phyloP scores from a whole-genome alignment of 257 asterid genomes.

The Ophiorrhiza pumila region DNA sequence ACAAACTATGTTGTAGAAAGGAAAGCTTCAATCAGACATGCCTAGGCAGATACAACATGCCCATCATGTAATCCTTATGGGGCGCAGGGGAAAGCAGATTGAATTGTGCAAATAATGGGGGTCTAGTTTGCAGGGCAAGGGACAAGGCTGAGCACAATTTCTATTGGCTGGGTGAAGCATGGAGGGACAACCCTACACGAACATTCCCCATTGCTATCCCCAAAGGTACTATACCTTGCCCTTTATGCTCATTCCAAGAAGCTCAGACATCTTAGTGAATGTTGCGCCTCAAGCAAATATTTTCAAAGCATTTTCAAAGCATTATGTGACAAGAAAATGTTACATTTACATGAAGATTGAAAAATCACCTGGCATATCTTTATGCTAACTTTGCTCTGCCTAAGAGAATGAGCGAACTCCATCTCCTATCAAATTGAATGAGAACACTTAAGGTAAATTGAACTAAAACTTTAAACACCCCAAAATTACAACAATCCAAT shows the following conservation, averaged over 20 bases:
- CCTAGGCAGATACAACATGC: not conserved
- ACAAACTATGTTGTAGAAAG: not conserved
- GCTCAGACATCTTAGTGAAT: not conserved
- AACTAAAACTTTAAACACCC: constrained; percentile 14
- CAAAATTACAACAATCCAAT: constrained; percentile 15
- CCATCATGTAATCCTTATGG: not conserved
- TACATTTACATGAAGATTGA: constrained; percentile 2
- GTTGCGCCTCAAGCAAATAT: too few relatives aligned
- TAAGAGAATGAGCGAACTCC: constrained; percentile 91
- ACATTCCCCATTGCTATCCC: not conserved
- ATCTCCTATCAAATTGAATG: constrained; percentile 54
- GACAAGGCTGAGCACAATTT: not conserved
- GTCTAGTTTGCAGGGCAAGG: not conserved
- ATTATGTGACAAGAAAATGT: not conserved
- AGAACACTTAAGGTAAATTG: constrained; percentile 19
- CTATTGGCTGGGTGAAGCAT: not conserved
- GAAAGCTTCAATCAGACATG: not conserved
- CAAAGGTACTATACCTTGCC: not conserved
- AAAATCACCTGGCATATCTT: constrained; percentile 79
- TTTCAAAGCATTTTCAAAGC: not conserved
- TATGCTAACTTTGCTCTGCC: constrained; percentile 88
- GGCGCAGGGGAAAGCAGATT: not conserved
- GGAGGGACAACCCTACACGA: not conserved
- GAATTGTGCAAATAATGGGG: not conserved
- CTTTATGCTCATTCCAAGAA: not conserved